These are phyloP conservation scores for Bretschneidera sinensis DNA, from an alignment of 345 rosid genomes.

Conservation along the genomic window DNA sequence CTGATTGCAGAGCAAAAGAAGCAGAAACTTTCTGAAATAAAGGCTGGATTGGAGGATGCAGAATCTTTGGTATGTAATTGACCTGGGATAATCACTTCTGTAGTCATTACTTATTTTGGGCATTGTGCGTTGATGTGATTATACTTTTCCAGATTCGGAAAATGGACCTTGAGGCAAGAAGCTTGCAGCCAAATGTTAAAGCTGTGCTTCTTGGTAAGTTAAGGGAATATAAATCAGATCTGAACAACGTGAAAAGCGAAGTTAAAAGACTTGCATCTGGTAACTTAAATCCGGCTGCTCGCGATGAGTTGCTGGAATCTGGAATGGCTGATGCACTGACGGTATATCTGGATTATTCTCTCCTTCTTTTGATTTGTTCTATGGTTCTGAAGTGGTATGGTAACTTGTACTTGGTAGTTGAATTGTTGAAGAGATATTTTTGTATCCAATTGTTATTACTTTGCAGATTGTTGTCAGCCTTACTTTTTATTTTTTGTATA, in stretches of 20 bases:
- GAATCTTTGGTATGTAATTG: slow-evolving; percentile 54
- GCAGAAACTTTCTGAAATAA: slow-evolving; percentile 72
- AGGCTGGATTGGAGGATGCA: slow-evolving; percentile 63
- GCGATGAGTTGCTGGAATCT: slow-evolving; percentile 67
- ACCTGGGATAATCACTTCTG: not conserved
- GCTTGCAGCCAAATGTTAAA: slow-evolving; percentile 60
- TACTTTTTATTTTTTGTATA: too few relatives aligned
- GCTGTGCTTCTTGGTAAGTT: slow-evolving; percentile 69
- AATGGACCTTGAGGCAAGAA: slow-evolving; percentile 91
- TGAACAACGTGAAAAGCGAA: slow-evolving; percentile 75
- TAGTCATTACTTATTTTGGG: not conserved
- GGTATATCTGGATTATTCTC: slow-evolving; percentile 30
- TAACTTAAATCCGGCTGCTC: slow-evolving; percentile 47
- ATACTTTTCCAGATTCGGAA: slow-evolving; percentile 48
- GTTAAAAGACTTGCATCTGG: slow-evolving; percentile 58
- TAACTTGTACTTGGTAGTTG: too few relatives aligned
- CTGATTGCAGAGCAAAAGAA: slow-evolving; percentile 64
- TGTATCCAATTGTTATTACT: too few relatives aligned
- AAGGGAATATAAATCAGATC: slow-evolving; percentile 82
- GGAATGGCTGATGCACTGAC: slow-evolving; percentile 67
- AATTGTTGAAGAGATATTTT: too few relatives aligned
- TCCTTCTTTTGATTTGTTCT: not conserved
- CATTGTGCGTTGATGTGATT: slow-evolving; percentile 9
- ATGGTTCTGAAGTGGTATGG: not conserved
- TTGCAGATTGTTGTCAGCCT: too few relatives aligned